Base-by-base conservation (phyloP, 73 alveolate species). In the Symbiodinium pilosum region DNA sequence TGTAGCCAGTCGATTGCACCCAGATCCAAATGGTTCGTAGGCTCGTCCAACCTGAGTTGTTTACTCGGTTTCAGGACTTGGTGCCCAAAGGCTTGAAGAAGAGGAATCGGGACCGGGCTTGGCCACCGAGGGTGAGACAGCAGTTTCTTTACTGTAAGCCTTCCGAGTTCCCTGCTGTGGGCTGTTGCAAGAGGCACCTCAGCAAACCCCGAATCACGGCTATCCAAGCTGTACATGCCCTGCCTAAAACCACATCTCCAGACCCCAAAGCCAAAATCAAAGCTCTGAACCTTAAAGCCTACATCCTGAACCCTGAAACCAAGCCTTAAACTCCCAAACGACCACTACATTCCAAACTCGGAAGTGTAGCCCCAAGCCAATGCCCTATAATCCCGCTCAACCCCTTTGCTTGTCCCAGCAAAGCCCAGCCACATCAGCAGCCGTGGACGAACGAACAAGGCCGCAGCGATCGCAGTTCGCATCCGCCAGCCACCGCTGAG, bases 1-100 rank as follows among this genome's bases (percentile, higher is more conserved):
- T 99, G 99, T 44, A 99, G 99, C 99, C 99, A 99, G 99, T 99
- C 99, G 36, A 99, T 99, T 28, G 99, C 99, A 89, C 99, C 99
- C 99, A 99, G 99, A 99, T 99, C 99, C 99, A 99, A 99, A 97
- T 99, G 99, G 96, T 99, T 99, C 36, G 99, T 99, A 2, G 77
- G 77, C 14, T 14, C 34, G 64, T 47, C 64, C 64, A 11, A 11
- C 16, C 64, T 11, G 64, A 16, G 64, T 47, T 47, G 7, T 47
- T 47, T 16, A 47, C 21, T 56, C 73, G 32, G 73, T 5, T 56
- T 56, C 26, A 8, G 73, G 73, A 6, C 3, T 56, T 56, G n/a
- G 73, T 5, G 73, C 21, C 14, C 14, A 47, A 14, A 47, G 59
- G 21, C 59, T 47, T n/a, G n/a, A n/a, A n/a, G n/a, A n/a, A n/a